phyloP scores from a whole-genome alignment of 78 protist genomes.

The Diacronema lutheri region DNA sequence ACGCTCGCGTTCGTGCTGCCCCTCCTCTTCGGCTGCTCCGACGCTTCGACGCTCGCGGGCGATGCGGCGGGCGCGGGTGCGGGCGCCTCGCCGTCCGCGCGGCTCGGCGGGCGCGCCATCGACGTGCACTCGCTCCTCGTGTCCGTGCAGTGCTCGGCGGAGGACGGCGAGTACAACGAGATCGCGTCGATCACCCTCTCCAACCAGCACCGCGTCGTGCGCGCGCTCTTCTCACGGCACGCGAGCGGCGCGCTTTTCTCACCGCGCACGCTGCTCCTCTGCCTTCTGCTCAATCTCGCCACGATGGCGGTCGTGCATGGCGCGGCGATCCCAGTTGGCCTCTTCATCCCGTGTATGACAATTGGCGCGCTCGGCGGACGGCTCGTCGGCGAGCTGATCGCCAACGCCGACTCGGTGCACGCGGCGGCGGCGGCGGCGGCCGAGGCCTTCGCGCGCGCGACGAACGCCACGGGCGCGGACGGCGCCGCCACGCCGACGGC shows the following conservation, averaged over 20 bases:
- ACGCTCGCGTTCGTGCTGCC: neutral
- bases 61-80: no score
- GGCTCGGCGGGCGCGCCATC: no score
- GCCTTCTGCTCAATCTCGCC: neutral
- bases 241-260: neutral
- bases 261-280: neutral
- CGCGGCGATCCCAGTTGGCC: conserved; percentile 15
- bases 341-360: conserved; percentile 18
- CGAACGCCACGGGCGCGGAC: no score
- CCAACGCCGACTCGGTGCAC: no score
- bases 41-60: neutral
- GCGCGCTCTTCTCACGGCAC: neutral
- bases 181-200: neutral
- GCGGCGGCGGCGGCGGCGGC: no score
- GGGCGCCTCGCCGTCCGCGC: no score
- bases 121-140: no score
- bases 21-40: neutral
- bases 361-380: conserved; percentile 15
- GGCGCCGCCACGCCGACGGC: no score
- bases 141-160: no score
- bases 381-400: conserved; percentile 3
- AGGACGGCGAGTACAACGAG: neutral
- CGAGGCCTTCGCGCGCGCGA: no score
- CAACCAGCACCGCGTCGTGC: neutral
- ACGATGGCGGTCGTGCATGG: neutral